Evolutionary conservation across 176 grass and related monocot species (phyloP).

Genomic region (Saccharum officinarum): DNA sequence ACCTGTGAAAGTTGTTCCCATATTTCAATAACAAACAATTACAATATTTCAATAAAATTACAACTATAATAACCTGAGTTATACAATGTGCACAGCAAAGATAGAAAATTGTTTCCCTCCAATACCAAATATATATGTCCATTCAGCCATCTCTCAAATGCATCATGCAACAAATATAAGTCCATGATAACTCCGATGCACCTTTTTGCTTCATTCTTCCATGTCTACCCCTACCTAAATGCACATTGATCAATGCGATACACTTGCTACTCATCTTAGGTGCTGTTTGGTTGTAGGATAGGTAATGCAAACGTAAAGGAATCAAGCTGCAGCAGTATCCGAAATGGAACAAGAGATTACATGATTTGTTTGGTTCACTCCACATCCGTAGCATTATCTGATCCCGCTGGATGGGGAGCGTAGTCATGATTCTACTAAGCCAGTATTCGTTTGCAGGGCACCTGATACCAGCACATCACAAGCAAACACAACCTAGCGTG

Average conservation of each 20-base stretch:
- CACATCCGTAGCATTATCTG: background rate
- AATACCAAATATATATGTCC: background rate
- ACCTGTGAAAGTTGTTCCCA: constrained; percentile 57
- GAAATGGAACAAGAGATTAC: background rate
- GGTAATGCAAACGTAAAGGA: background rate
- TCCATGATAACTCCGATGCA: background rate
- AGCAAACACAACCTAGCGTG: background rate
- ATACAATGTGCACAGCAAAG: background rate
- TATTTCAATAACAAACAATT: constrained; percentile 17
- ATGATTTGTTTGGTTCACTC: background rate
- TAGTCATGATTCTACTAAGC: background rate
- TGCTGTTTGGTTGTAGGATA: background rate
- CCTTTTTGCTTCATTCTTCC: background rate
- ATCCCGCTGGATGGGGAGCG: background rate
- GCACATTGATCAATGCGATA: background rate
- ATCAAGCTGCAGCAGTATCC: background rate
- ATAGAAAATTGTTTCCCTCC: background rate
- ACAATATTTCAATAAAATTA: constrained; percentile 20
- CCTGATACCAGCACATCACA: background rate
- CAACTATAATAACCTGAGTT: background rate
- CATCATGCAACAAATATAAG: background rate
- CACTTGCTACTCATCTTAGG: background rate
- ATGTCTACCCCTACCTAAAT: background rate
- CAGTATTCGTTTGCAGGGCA: background rate
- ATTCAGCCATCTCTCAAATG: background rate